Conservation (phyloP, 1,284 basidiomycete species). For the Lignosus rhinocerotis region DNA sequence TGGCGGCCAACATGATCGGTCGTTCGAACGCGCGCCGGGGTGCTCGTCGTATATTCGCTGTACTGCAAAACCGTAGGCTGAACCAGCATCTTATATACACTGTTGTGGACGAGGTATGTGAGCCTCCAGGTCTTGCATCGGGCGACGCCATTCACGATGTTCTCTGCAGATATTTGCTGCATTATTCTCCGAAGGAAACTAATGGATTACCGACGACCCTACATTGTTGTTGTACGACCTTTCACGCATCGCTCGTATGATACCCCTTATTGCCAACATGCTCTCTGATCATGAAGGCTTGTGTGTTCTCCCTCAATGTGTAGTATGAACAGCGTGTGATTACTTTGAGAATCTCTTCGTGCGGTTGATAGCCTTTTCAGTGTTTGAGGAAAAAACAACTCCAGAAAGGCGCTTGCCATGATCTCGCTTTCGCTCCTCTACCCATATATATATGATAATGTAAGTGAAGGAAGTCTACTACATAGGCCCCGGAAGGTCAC, state of each 20-base stretch:
- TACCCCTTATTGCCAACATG: not conserved
- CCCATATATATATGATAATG: no score
- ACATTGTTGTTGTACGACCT: slow-evolving; percentile 9
- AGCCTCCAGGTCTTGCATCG: not conserved
- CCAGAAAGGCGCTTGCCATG: no score
- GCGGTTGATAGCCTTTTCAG: no score
- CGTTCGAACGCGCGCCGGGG: slow-evolving; percentile 90
- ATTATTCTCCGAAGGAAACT: slow-evolving; percentile 25
- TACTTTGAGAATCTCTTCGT: no score
- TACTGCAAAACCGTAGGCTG: slow-evolving; percentile 87
- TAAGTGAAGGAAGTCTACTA: no score
- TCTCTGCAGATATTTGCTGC: slow-evolving; percentile 27
- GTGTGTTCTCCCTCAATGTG: not conserved
- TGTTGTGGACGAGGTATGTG: slow-evolving; percentile 80
- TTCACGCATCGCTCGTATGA: not conserved
- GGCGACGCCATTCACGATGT: not conserved
- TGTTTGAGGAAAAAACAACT: no score
- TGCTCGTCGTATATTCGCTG: slow-evolving; percentile 87
- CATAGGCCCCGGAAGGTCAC: no score
- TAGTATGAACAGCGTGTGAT: no score
- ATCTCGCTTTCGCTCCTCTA: no score
- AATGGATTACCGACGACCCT: not conserved
- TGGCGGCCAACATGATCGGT: slow-evolving; percentile 96
- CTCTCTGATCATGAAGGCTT: not conserved
- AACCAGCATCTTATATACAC: slow-evolving; percentile 92